These are phyloP conservation scores for Trametes cinnabarina DNA, from an alignment of 768 basidiomycete species.

Conservation along the genomic window DNA sequence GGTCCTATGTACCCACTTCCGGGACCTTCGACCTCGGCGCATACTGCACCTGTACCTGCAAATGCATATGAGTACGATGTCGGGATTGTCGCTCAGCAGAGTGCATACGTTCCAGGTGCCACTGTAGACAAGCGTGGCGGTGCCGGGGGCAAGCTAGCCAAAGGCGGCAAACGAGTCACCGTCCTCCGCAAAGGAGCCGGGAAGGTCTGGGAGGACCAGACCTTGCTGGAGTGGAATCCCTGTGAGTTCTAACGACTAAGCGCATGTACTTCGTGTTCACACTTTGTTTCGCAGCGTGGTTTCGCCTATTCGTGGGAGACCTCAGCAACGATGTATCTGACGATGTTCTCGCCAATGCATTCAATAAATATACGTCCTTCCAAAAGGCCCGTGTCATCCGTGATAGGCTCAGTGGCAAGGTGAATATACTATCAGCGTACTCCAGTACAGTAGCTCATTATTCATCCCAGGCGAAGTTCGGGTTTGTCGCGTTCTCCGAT, in stretches of 20 bases:
- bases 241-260: too few species aligned
- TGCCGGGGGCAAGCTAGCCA: conserved; percentile 80
- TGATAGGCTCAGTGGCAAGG: conserved; percentile 92
- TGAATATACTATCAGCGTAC: conserved; percentile 29
- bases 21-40: conserved; percentile 61
- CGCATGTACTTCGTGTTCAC: not conserved
- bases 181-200: conserved; percentile 95
- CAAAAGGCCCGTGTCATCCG: conserved; percentile 94
- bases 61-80: conserved; percentile 94
- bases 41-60: conserved; percentile 77
- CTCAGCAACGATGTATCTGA: conserved; percentile 98
- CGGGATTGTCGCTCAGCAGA: conserved; percentile 86
- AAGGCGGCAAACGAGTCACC: conserved; percentile 89
- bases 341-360: conserved; percentile 88
- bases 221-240: conserved; percentile 95
- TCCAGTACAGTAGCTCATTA: conserved; percentile 11
- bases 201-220: conserved; percentile 98
- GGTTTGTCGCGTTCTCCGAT: conserved; percentile 96
- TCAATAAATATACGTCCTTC: conserved; percentile 91
- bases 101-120: conserved; percentile 89
- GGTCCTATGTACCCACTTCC: conserved; percentile 70
- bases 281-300: conserved; percentile 67
- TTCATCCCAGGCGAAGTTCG: conserved; percentile 78
- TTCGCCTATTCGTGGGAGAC: conserved; percentile 95
- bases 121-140: conserved; percentile 88